A percentile compares a stretch with the other conserved stretches of the same genome.
These are phyloP conservation scores for Neurospora cerealis DNA, from an alignment of 495 filamentous ascomycete genomes.

Conservation along the genomic window DNA sequence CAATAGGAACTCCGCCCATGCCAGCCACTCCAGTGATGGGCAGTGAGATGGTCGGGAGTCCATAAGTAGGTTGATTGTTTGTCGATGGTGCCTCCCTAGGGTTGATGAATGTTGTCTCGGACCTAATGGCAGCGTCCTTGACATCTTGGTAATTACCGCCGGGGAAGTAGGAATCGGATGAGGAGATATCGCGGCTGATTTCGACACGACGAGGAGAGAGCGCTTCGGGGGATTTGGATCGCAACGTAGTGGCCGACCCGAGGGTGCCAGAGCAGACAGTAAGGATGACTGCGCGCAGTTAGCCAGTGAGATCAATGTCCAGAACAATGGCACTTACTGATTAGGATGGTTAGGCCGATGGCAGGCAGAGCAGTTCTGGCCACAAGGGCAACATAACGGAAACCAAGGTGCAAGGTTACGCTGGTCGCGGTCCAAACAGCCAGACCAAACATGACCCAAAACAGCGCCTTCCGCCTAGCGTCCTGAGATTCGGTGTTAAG, in stretches of 20 bases:
- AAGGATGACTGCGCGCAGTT: constrained; percentile 16
- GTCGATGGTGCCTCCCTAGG: constrained; percentile 18
- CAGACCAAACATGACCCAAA: constrained; percentile 32
- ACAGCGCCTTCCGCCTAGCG: constrained; percentile 24
- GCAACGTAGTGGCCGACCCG: constrained; percentile 3
- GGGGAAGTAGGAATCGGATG: constrained; percentile 34
- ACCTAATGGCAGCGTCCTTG: constrained; percentile 28
- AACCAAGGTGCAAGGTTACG: constrained; percentile 37
- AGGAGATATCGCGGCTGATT: constrained; percentile 30
- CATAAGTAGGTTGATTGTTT: constrained; percentile 11
- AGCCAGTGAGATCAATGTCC: neutral
- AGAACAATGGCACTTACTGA: constrained; percentile 26
- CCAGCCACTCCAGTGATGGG: constrained; percentile 12
- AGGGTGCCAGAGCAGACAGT: constrained; percentile 17
- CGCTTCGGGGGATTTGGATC: constrained; percentile 20
- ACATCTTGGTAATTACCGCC: constrained; percentile 37
- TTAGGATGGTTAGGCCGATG: constrained; percentile 36
- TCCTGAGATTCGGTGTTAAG: constrained; percentile 2
- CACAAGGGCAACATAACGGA: constrained; percentile 28
- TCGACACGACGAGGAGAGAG: constrained; percentile 19
- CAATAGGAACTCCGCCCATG: constrained; percentile 9
- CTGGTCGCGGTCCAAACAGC: constrained; percentile 42
- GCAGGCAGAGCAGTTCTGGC: constrained; percentile 40
- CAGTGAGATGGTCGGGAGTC: constrained; percentile 14
- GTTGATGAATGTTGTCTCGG: constrained; percentile 28